Evolutionary conservation across 139 green algal species (phyloP).

Genomic region (Chlamydomonas eustigma): DNA sequence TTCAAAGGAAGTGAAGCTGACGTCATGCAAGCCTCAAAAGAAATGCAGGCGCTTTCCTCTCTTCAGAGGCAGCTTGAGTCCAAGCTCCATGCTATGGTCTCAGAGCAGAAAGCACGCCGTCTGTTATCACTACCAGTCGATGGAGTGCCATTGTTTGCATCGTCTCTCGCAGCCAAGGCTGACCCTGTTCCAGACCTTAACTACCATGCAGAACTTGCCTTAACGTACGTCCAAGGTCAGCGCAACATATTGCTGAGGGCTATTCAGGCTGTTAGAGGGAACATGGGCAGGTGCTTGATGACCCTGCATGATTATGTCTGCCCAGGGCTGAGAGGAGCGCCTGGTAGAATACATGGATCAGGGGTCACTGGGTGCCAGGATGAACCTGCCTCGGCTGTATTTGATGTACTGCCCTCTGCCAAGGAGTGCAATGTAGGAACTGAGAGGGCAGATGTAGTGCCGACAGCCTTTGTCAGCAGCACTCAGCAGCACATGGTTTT

Average conservation of each 20-base stretch:
- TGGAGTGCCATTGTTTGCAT: not conserved
- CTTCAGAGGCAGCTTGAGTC: constrained; percentile 25
- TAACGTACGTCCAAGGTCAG: not conserved
- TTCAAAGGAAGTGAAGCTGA: too few species aligned
- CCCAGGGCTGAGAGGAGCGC: not conserved
- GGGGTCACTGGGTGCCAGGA: not conserved
- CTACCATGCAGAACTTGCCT: not conserved
- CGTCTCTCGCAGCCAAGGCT: not conserved
- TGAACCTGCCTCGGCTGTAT: not conserved
- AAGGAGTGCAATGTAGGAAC: too few species aligned
- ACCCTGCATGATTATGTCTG: not conserved
- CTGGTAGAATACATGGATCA: not conserved
- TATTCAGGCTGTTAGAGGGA: not conserved
- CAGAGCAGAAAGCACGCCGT: not conserved
- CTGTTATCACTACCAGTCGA: not conserved
- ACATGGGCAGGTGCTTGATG: not conserved
- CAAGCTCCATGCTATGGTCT: constrained; percentile 19
- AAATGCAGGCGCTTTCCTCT: not conserved
- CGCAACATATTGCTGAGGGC: not conserved
- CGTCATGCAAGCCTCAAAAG: not conserved
- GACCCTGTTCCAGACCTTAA: not conserved
- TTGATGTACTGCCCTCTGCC: too few species aligned
- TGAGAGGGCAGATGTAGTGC: too few species aligned
- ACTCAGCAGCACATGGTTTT: too few species aligned
- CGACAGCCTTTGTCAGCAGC: too few species aligned